A percentile compares a stretch with the other conserved stretches of the same genome.
phyloP scores from a whole-genome alignment of 352 stramenopile species.

The Globisporangium apiculatum region DNA sequence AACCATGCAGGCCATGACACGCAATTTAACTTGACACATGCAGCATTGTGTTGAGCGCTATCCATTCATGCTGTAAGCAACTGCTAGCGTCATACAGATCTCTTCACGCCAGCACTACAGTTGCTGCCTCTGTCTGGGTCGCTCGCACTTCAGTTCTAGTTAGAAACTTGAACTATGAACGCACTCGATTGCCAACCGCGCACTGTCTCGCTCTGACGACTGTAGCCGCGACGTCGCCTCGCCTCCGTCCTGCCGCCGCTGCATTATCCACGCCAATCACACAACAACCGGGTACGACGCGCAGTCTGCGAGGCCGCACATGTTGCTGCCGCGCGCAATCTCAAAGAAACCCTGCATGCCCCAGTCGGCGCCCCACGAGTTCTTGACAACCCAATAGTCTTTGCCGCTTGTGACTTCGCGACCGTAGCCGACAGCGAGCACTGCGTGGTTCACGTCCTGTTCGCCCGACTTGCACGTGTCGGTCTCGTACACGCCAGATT shows the following conservation, averaged over 20 bases:
- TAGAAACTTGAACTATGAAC: no score
- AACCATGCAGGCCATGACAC: no score
- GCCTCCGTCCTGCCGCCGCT: not conserved
- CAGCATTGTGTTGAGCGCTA: no score
- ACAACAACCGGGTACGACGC: slow-evolving; percentile 79
- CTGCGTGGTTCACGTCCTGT: slow-evolving; percentile 87
- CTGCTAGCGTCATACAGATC: no score
- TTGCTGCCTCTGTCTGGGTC: no score
- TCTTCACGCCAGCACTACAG: no score
- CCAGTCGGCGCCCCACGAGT: slow-evolving; percentile 92
- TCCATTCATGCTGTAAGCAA: no score
- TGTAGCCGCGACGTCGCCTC: not conserved
- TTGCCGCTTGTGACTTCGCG: slow-evolving; percentile 59
- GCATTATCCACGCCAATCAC: slow-evolving; percentile 11
- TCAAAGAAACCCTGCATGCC: slow-evolving; percentile 95
- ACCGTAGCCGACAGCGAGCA: slow-evolving; percentile 97
- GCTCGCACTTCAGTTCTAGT: no score
- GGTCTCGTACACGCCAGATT: slow-evolving; percentile 82
- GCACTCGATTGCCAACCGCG: no score
- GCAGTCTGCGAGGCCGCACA: slow-evolving; percentile 85
- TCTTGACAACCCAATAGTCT: slow-evolving; percentile 97
- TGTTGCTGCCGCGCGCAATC: slow-evolving; percentile 87
- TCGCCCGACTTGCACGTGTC: slow-evolving; percentile 76
- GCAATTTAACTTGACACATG: no score
- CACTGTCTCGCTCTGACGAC: not conserved